Evolutionary conservation across 1,139 yeast genomes (phyloP).

Genomic region (Arxiozyma telluris): DNA sequence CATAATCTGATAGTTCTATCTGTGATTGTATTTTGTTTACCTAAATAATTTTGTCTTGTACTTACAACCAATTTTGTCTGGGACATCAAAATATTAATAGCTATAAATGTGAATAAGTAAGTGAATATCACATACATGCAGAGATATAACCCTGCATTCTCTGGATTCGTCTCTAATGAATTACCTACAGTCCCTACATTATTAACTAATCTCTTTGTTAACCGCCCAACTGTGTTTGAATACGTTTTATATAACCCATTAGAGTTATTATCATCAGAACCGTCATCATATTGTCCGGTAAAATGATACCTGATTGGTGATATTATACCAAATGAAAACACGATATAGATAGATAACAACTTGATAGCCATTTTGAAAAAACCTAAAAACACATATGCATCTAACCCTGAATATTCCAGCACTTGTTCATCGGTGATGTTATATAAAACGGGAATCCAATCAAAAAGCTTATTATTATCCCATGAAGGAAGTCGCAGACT

Average conservation of each 20-base stretch:
- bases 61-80: conserved; percentile 66
- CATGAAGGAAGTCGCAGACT: conserved; percentile 34
- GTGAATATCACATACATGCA: conserved; percentile 88
- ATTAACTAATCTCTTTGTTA: conserved; percentile 7
- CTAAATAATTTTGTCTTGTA: conserved; percentile 74
- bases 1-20: conserved; percentile 85
- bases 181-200: conserved; percentile 15
- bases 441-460: conserved; percentile 69
- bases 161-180: conserved; percentile 15
- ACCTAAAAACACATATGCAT: conserved; percentile 77
- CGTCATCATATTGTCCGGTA: conserved; percentile 52
- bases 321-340: conserved; percentile 50
- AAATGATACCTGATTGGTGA: conserved; percentile 61
- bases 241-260: neutral
- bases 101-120: conserved; percentile 66
- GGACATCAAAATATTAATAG: conserved; percentile 51
- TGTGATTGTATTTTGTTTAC: conserved; percentile 81
- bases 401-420: conserved; percentile 83
- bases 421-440: conserved; percentile 65
- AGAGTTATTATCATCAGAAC: conserved; percentile 22
- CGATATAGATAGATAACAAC: conserved; percentile 42
- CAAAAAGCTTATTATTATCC: conserved; percentile 49
- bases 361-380: conserved; percentile 69
- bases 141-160: conserved; percentile 30
- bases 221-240: neutral